These are phyloP conservation scores for Porodaedalea pini DNA, from an alignment of 1,284 basidiomycete genomes.

Conservation along the genomic window DNA sequence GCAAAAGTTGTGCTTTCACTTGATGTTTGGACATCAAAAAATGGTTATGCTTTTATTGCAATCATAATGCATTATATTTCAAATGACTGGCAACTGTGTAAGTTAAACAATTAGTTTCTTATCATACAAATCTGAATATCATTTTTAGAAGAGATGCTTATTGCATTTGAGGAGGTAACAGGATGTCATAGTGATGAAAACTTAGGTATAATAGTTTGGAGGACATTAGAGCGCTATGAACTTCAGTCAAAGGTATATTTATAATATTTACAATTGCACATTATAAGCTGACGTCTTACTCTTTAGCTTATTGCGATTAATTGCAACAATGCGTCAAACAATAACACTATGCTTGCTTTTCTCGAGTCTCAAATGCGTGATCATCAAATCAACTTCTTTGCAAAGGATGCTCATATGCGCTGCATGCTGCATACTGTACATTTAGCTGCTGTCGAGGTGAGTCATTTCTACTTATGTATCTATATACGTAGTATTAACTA, in stretches of 20 bases:
- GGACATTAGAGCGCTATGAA: slow-evolving; percentile 10
- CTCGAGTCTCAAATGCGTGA: background rate
- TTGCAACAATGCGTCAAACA: slow-evolving; percentile 21
- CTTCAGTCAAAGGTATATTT: slow-evolving; percentile 4
- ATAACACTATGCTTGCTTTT: slow-evolving; percentile 19
- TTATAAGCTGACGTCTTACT: background rate
- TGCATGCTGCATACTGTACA: too few relatives aligned
- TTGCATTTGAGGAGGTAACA: slow-evolving; percentile 19
- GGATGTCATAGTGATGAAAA: slow-evolving; percentile 20
- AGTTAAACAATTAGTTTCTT: too few relatives aligned
- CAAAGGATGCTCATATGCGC: slow-evolving; percentile 7
- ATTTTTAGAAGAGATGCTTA: slow-evolving; percentile 19
- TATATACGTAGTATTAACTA: too few relatives aligned
- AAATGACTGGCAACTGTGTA: too few relatives aligned
- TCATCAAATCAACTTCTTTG: slow-evolving; percentile 4
- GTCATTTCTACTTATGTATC: too few relatives aligned
- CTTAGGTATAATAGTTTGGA: slow-evolving; percentile 13
- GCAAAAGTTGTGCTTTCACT: slow-evolving; percentile 30
- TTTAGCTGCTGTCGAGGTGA: slow-evolving; percentile 20
- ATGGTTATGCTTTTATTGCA: slow-evolving; percentile 32
- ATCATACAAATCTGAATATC: too few relatives aligned
- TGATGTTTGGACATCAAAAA: slow-evolving; percentile 32
- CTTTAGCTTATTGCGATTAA: slow-evolving; percentile 16
- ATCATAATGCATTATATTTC: slow-evolving; percentile 33
- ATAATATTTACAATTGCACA: too few relatives aligned